Evolutionary conservation across 768 basidiomycete species (phyloP), one percentile per base, ranked within the genome.

Genomic region (Lanmaoa rubissima): DNA sequence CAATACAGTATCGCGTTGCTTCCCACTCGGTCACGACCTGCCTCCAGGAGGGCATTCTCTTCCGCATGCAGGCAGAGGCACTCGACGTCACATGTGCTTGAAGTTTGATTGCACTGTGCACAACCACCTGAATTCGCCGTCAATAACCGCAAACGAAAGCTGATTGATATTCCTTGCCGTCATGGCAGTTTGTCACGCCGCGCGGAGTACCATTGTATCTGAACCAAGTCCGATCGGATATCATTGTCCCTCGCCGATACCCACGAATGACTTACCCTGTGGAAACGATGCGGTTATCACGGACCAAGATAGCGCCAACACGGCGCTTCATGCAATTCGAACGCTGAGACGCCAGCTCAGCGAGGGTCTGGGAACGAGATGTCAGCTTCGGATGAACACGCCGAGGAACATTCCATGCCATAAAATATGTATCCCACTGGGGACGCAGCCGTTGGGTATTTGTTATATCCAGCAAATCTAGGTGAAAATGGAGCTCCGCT

Each of bases 271-370:
- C 77, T 48, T 73, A 90, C 89, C 91, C 91, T 13, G 91, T 90
- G 32, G 90, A 81, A 21, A 93, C 75, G 26, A 93, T 82, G 31
- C 90, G 83, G 59, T 88, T 85, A 54, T 90, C 87, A 0, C 92
- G 84, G 32, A 98, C 95, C 31, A 99, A 76, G 19, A 99, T 85
- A 0, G 95, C 95, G 9, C 97, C 97, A 0, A 99, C 97, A 3
- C 97, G 82, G 9, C 95, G 83, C 70, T 98, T 97, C 94, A 98
- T 97, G 69, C 95, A 97, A 67, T 97, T 97, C 5, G 93, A 94
- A 35, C 93, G 79, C 57, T 83, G 85, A 14, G 94, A 92, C 16
- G 94, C 94, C 38, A 98, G 80, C 17, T 88, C 88, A 14, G 96
- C 95, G 34, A 98, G 78, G 4, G 89, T 94, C 92, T 94, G 63